Base-by-base conservation (phyloP, 768 basidiomycete species). In the Termitomyces sp. region DNA sequence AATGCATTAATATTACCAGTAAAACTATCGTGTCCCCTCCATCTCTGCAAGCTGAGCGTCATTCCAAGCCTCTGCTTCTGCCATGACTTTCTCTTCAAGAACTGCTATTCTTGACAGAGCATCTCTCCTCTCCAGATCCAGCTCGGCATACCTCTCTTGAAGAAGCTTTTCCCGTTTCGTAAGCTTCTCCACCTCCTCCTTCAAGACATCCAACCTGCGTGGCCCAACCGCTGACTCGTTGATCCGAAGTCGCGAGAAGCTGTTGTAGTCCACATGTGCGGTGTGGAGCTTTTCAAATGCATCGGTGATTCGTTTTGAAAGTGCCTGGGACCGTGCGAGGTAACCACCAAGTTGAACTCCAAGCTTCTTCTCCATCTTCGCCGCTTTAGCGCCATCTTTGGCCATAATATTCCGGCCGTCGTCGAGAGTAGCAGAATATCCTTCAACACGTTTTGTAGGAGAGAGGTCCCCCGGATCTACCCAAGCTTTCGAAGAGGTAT, bases 301-400 rank as follows among this genome's bases (percentile, higher is more conserved):
- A 33, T 85, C 84, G 2, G 76, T 78, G 49, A 92, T 70, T 2
- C 88, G 86, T 71, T 84, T 86, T 16, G 81, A 73, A 3, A 95
- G 79, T 44, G 84, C 83, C 68, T 81, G 81, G 33, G 87, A 86
- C 11, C 96, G 86, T 42, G 83, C 82, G 70, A 92, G 85, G 72
- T 98, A 98, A 9, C 97, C 97, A n/a, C 95, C 95, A 3, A 98
- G 84, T 15, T 84, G 84, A 60, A 94, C 85, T 9, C 80, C 83
- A 11, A 98, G 84, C 73, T 94, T 96, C 84, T 95, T 97, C 80
- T 98, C 96, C 6, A 81, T 70, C 78, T 97, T 98, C 22, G 83
- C 73, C 0, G 91, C 90, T 71, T 90, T 93, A 57, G 80, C 83
- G 0, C 92, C 91, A 69, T 96, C 91, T 69, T 84, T 86, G 38